phyloP scores from a whole-genome alignment of 139 green algal genomes.

The Coccomyxa sp. region DNA sequence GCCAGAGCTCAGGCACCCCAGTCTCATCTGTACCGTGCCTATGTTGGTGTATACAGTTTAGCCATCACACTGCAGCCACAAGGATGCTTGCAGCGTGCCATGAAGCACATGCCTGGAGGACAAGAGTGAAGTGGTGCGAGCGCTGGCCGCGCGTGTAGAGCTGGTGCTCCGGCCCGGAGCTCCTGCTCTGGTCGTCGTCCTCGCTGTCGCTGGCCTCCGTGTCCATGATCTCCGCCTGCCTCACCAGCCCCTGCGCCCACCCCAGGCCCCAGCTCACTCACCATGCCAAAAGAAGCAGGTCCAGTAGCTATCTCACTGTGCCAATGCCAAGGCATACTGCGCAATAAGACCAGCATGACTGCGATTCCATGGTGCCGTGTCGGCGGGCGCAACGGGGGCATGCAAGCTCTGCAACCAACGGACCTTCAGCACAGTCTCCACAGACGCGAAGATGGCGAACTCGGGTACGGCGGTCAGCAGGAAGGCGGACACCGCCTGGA shows the following conservation, averaged over 20 bases:
- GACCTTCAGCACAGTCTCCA: constrained; percentile 13
- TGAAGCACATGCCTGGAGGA: constrained; percentile 9
- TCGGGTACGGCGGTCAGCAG: constrained; percentile 17
- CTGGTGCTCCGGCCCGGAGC: not conserved
- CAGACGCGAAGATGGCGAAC: constrained; percentile 9
- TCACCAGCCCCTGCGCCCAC: constrained; percentile 9
- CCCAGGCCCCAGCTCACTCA: too few relatives aligned
- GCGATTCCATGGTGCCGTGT: too few relatives aligned
- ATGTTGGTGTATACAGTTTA: not conserved
- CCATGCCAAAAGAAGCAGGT: too few relatives aligned
- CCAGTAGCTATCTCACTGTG: not conserved
- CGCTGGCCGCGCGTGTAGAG: constrained; percentile 17
- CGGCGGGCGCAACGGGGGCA: too few relatives aligned
- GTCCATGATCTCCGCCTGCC: constrained; percentile 10
- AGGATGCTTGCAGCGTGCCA: not conserved
- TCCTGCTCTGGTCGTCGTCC: not conserved
- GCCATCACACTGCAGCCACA: not conserved
- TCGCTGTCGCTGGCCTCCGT: not conserved
- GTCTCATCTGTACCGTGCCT: not conserved
- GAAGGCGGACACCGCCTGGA: constrained; percentile 45
- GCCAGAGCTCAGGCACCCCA: not conserved
- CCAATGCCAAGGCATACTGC: not conserved
- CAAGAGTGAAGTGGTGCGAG: constrained; percentile 31
- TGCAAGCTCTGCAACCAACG: too few relatives aligned
- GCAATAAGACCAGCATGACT: too few relatives aligned